Conservation (phyloP, 768 basidiomycete genomes). For the Leucosporidium creatinivorum region DNA sequence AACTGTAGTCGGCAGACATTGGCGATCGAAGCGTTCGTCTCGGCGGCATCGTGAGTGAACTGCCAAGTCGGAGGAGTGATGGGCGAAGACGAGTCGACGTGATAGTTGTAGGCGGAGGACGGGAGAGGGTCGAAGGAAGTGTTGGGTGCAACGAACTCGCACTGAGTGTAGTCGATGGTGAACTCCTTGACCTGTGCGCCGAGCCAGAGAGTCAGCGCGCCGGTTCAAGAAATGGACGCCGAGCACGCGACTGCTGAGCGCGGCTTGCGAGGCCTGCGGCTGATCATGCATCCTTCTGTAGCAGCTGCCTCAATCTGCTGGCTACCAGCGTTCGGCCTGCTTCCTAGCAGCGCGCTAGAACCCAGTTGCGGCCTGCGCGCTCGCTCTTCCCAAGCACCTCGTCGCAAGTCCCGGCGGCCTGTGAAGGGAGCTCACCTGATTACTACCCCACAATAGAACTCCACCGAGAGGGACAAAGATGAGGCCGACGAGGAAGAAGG, state of each 20-base stretch:
- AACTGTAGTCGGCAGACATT: conserved; percentile 74
- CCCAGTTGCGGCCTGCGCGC: background rate
- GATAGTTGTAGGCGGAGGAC: conserved; percentile 54
- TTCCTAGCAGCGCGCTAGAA: background rate
- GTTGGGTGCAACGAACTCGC: conserved; percentile 58
- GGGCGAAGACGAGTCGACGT: conserved; percentile 53
- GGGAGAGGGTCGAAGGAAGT: conserved; percentile 55
- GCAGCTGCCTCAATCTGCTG: background rate
- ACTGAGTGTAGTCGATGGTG: conserved; percentile 89
- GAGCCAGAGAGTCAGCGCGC: background rate
- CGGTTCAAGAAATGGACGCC: background rate
- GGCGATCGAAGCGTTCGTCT: conserved; percentile 45
- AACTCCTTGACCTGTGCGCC: conserved; percentile 73
- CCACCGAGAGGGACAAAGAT: conserved; percentile 95
- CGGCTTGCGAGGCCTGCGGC: background rate
- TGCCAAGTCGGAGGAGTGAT: conserved; percentile 62
- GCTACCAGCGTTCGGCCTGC: background rate
- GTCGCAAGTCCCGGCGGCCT: background rate
- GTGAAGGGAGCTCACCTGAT: conserved; percentile 46
- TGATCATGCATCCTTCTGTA: background rate
- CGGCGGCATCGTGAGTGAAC: conserved; percentile 53
- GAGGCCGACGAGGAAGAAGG: conserved; percentile 87
- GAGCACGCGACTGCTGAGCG: background rate
- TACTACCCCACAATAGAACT: conserved; percentile 75
- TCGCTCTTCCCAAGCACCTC: background rate